phyloP scores from a whole-genome alignment of 1,284 basidiomycete genomes.

The Chiua sp. region DNA sequence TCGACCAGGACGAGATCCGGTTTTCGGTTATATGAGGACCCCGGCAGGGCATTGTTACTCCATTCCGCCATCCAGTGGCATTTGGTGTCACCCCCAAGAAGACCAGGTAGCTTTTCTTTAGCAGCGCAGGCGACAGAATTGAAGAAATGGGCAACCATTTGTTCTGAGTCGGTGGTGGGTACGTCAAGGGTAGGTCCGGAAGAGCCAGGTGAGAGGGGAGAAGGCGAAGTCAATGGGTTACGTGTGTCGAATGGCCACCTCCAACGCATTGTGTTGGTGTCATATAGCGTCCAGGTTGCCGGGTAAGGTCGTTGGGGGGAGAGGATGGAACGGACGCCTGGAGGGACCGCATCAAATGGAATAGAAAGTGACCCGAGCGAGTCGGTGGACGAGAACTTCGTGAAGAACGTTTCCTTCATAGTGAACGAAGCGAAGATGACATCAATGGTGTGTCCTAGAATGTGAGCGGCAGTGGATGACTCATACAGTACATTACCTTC shows the following conservation, averaged over 20 bases:
- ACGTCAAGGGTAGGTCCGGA: too few species aligned
- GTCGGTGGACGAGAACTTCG: too few species aligned
- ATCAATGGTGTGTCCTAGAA: neutral
- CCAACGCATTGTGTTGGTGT: neutral
- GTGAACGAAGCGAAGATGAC: neutral
- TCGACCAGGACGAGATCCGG: neutral
- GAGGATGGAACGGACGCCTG: too few species aligned
- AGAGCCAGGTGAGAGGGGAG: neutral
- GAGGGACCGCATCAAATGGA: too few species aligned
- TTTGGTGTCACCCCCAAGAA: neutral
- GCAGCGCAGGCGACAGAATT: neutral
- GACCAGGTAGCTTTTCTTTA: too few species aligned
- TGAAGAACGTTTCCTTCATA: neutral
- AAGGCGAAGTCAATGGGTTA: neutral
- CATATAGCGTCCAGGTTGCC: neutral
- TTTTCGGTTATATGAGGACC: neutral
- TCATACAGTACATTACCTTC: neutral
- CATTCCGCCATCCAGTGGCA: constrained; percentile 4
- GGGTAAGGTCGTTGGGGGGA: neutral
- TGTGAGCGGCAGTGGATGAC: neutral
- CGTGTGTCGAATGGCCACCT: neutral
- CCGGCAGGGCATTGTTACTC: neutral
- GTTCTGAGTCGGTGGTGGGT: neutral
- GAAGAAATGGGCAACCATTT: too few species aligned
- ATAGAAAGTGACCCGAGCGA: too few species aligned